phyloP scores from a whole-genome alignment of 257 asterid species.

The Petunia axillaris region DNA sequence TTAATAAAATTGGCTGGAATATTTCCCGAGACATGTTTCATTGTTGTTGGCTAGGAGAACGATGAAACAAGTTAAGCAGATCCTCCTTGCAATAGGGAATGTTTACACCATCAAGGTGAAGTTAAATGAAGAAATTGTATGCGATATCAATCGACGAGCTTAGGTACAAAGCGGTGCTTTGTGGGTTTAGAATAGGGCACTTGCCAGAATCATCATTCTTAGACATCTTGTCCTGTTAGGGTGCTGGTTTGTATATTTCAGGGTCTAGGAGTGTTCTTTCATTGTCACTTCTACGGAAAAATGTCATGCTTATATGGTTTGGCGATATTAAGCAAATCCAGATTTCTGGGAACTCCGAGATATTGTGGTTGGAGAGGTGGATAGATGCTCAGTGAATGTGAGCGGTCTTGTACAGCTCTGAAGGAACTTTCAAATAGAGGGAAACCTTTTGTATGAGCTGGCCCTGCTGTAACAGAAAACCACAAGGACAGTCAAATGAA shows the following conservation, averaged over 20 bases:
- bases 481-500: not conserved
- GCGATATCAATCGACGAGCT: not conserved
- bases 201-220: not conserved
- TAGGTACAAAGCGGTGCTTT: not conserved
- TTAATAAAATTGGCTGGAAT: constrained; percentile 4
- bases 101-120: not conserved
- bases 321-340: not conserved
- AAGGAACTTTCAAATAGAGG: not conserved
- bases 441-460: not conserved
- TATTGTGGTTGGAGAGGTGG: constrained; percentile 1
- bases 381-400: constrained; percentile 14
- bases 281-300: not conserved
- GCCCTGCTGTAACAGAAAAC: not conserved
- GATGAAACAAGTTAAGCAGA: not conserved
- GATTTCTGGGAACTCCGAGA: not conserved
- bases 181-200: not conserved
- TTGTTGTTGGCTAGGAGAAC: not conserved
- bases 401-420: not conserved
- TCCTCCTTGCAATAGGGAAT: not conserved
- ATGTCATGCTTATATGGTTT: not conserved
- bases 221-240: not conserved
- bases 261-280: constrained; percentile 1
- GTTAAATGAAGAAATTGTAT: constrained; percentile 2
- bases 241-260: not conserved
- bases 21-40: not conserved